A percentile compares a stretch with the other conserved stretches of the same genome.
These are phyloP conservation scores for Syncephalastrum racemosum DNA, from an alignment of 371 early-diverging fungal species.

Conservation along the genomic window DNA sequence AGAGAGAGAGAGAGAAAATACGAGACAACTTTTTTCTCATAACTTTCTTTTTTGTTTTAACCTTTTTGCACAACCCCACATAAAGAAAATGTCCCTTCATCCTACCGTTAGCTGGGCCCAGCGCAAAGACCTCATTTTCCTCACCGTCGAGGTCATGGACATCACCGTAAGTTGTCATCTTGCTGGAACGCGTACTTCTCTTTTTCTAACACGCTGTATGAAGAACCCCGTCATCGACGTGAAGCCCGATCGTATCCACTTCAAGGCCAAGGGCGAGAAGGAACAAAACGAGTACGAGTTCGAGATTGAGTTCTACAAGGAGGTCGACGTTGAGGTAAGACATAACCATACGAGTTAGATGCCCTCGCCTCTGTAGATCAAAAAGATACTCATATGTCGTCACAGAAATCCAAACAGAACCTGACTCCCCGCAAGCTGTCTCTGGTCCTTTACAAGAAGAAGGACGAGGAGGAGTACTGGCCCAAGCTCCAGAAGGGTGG, in stretches of 20 bases:
- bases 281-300: slow-evolving; percentile 74
- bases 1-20: too few species aligned
- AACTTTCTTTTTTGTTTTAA: too few species aligned
- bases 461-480: slow-evolving; percentile 73
- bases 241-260: slow-evolving; percentile 59
- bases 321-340: slow-evolving; percentile 73
- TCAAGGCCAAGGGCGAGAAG: slow-evolving; percentile 61
- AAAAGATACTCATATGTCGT: too few species aligned
- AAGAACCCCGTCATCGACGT: slow-evolving; percentile 55
- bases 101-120: slow-evolving; percentile 95
- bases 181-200: not conserved
- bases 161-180: slow-evolving; percentile 42
- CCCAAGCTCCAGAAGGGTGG: slow-evolving; percentile 75
- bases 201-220: not conserved
- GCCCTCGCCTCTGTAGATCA: too few species aligned
- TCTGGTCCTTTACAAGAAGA: slow-evolving; percentile 70
- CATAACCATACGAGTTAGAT: too few species aligned
- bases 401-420: slow-evolving; percentile 67
- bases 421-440: slow-evolving; percentile 67
- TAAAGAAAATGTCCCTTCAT: slow-evolving; percentile 40
- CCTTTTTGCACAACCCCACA: too few species aligned
- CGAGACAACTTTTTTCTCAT: too few species aligned
- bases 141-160: slow-evolving; percentile 87
- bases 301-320: slow-evolving; percentile 72
- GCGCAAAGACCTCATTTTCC: slow-evolving; percentile 73